phyloP scores from a whole-genome alignment of 2,329 filamentous ascomycete genomes.

The Cladosporium velox region DNA sequence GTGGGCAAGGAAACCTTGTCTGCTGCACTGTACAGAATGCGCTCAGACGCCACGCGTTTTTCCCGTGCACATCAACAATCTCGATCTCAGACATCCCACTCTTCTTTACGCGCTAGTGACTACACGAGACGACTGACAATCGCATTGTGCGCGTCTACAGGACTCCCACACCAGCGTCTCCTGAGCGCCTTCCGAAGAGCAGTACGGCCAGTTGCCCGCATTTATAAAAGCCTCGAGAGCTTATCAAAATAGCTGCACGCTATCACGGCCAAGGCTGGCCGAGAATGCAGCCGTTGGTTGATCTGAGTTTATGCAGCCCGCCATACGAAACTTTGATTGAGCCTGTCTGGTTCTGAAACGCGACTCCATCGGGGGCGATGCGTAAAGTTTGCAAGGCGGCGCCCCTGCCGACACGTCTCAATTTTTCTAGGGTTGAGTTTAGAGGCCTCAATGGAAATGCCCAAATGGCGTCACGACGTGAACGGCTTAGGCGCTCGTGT shows the following conservation, averaged over 20 bases:
- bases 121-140: background rate
- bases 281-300: background rate
- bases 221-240: background rate
- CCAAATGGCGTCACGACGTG: background rate
- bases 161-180: background rate
- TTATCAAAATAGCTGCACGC: background rate
- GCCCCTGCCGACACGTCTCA: background rate
- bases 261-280: background rate
- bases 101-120: background rate
- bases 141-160: background rate
- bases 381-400: background rate
- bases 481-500: constrained; percentile 6
- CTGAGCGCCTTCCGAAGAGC: background rate
- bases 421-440: background rate
- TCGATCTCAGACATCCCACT: background rate
- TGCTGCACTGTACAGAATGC: background rate
- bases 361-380: background rate
- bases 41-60: background rate
- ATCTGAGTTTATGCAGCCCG: background rate
- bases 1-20: background rate
- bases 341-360: background rate
- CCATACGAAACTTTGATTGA: background rate
- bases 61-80: background rate
- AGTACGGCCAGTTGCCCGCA: no score
- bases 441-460: background rate